Evolutionary conservation across 306 rosid genomes (phyloP).

Genomic region (Cicer arietinum): DNA sequence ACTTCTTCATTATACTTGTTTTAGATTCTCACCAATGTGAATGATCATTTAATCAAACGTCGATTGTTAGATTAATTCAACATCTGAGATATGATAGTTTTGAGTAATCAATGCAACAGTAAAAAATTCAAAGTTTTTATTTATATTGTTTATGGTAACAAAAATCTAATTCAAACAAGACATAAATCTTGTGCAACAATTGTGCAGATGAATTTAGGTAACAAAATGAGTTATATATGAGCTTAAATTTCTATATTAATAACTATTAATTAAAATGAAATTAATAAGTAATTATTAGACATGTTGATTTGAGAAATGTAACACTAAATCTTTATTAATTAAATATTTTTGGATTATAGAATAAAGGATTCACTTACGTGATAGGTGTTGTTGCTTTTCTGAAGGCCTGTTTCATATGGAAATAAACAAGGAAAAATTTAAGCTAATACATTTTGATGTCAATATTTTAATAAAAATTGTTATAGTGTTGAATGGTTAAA

Average conservation of each 20-base stretch:
- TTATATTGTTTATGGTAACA: no score
- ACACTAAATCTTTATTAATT: neutral
- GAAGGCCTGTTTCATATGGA: slow-evolving; percentile 28
- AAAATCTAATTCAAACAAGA: no score
- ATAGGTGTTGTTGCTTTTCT: neutral
- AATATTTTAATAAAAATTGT: neutral
- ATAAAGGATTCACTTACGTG: slow-evolving; percentile 33
- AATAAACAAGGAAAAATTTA: neutral
- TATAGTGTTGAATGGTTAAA: neutral
- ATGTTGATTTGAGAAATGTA: slow-evolving; percentile 11
- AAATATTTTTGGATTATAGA: neutral
- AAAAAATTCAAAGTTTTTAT: no score
- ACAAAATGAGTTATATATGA: neutral
- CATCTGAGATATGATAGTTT: no score
- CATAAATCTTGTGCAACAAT: no score
- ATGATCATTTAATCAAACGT: no score
- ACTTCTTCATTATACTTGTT: no score
- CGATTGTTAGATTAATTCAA: no score
- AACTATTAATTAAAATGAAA: neutral
- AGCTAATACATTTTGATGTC: neutral
- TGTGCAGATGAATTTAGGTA: no score
- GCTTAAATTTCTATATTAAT: neutral
- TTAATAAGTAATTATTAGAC: neutral
- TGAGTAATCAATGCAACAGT: no score
- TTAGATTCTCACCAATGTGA: no score